Evolutionary conservation across 805 yeast genomes (phyloP).

Genomic region (Candida incommunis): DNA sequence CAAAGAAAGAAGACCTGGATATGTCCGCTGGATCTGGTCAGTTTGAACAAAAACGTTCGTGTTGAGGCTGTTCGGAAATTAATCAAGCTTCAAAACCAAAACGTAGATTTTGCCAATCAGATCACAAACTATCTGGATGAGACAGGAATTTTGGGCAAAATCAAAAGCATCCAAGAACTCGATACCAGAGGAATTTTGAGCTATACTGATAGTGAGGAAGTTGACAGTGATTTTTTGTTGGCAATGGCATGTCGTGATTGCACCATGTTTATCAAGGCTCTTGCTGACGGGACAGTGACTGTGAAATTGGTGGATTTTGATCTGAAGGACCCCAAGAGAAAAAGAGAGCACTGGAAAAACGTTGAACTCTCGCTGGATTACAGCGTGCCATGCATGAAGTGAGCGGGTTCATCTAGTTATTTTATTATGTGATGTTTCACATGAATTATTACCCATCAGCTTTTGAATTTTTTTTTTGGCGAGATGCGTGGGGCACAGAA

Average conservation of each 20-base stretch:
- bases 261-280: constrained; percentile 29
- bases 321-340: background rate
- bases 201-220: constrained; percentile 15
- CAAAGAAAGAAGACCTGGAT: background rate
- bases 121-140: background rate
- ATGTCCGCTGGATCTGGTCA: background rate
- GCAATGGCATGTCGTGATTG: constrained; percentile 43
- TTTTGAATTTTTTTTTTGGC: background rate
- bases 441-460: too few species aligned
- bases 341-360: background rate
- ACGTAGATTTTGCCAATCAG: background rate
- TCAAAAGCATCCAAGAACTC: constrained; percentile 6
- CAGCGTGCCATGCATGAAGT: background rate
- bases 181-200: constrained; percentile 15
- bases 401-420: too few species aligned
- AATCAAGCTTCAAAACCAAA: background rate
- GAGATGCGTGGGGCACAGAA: background rate
- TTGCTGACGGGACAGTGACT: background rate
- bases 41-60: background rate
- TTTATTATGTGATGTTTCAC: too few species aligned
- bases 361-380: background rate
- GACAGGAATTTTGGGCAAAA: background rate
- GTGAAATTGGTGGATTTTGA: background rate
- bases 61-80: background rate
- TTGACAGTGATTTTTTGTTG: constrained; percentile 27